Conservation (phyloP, 1,284 basidiomycete genomes). For the Austroboletus olivaceoglutinosus region DNA sequence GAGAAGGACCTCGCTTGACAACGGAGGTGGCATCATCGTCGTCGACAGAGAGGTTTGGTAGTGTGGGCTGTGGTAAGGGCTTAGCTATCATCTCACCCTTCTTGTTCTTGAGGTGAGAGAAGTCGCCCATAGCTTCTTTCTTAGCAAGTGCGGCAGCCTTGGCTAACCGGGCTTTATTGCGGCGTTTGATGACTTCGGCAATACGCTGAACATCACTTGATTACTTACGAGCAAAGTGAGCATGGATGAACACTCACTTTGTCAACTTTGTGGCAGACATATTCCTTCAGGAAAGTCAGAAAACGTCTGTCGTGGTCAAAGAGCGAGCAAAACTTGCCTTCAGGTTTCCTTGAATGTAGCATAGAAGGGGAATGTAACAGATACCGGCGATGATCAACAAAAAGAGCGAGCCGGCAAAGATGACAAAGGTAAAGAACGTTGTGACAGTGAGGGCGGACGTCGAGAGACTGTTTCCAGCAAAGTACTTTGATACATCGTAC, state of each 20-base stretch:
- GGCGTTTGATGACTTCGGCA: conserved; percentile 87
- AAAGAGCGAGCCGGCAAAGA: conserved; percentile 84
- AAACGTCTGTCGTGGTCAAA: background rate
- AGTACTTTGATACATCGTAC: conserved; percentile 70
- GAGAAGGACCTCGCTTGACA: conserved; percentile 53
- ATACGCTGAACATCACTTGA: conserved; percentile 62
- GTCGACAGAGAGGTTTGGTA: conserved; percentile 88
- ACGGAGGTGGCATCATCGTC: conserved; percentile 68
- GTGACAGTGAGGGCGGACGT: conserved; percentile 84
- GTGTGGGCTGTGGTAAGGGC: conserved; percentile 91
- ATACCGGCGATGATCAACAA: conserved; percentile 82
- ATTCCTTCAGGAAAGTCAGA: conserved; percentile 62
- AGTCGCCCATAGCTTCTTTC: conserved; percentile 89
- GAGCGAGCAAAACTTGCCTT: conserved; percentile 53
- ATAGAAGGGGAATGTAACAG: conserved; percentile 89
- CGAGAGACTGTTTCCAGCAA: conserved; percentile 63
- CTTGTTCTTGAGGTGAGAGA: conserved; percentile 89
- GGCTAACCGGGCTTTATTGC: conserved; percentile 82
- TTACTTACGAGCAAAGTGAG: background rate
- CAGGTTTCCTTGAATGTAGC: conserved; percentile 94
- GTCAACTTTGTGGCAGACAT: conserved; percentile 98
- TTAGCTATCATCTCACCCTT: conserved; percentile 82
- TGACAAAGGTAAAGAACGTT: conserved; percentile 86
- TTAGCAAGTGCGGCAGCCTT: conserved; percentile 82
- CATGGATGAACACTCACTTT: conserved; percentile 54